phyloP scores from a whole-genome alignment of 176 grass and related monocot species.

The Avena sativa region DNA sequence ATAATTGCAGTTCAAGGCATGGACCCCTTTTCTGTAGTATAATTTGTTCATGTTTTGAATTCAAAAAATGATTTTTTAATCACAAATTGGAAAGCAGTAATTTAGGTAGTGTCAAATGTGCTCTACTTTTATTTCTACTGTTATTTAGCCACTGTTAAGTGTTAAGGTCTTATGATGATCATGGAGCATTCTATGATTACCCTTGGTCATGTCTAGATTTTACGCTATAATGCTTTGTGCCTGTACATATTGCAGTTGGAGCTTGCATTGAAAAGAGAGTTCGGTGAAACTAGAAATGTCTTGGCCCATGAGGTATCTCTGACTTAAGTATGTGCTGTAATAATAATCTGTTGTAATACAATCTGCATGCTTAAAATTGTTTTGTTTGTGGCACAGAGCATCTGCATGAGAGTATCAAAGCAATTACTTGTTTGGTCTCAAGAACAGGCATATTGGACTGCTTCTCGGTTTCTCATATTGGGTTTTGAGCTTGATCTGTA shows the following conservation, averaged over 20 bases:
- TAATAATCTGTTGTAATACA: constrained; percentile 24
- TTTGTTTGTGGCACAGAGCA: constrained; percentile 60
- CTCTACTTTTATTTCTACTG: background rate
- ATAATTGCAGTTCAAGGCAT: background rate
- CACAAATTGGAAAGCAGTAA: background rate
- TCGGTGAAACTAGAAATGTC: constrained; percentile 71
- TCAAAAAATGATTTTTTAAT: background rate
- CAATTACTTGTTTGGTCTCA: constrained; percentile 91
- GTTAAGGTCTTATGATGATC: background rate
- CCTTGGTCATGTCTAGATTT: constrained; percentile 12
- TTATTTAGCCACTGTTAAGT: background rate
- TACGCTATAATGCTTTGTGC: constrained; percentile 28
- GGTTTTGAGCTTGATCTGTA: constrained; percentile 97
- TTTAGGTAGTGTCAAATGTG: background rate
- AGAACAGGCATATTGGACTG: constrained; percentile 86
- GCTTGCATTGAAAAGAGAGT: constrained; percentile 91
- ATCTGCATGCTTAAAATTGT: constrained; percentile 32
- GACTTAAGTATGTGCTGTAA: constrained; percentile 21
- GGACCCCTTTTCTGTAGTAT: background rate
- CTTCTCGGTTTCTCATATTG: constrained; percentile 89
- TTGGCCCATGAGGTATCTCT: constrained; percentile 66
- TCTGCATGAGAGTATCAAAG: constrained; percentile 92
- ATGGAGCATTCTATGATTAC: background rate
- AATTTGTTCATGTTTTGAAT: background rate
- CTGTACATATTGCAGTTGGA: constrained; percentile 69